These are phyloP conservation scores for Gossypium schwendimanii DNA, from an alignment of 441 rosid species.

Conservation along the genomic window DNA sequence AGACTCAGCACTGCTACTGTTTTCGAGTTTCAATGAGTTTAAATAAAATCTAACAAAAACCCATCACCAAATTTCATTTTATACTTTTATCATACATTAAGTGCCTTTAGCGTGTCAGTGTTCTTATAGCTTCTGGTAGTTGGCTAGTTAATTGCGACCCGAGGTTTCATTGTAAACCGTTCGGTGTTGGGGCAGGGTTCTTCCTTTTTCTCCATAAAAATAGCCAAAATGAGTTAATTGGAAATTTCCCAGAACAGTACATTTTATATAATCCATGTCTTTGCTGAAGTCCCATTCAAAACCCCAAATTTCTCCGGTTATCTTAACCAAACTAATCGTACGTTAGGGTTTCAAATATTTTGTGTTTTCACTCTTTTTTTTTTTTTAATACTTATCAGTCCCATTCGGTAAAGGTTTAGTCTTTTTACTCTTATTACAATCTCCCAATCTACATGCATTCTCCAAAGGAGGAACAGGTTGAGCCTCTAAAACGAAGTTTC, in stretches of 20 bases:
- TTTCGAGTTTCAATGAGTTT: background rate
- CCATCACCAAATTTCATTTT: no score
- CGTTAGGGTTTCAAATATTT: background rate
- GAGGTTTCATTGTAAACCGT: no score
- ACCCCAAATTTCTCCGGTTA: background rate
- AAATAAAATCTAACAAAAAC: background rate
- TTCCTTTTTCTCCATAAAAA: background rate
- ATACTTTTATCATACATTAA: no score
- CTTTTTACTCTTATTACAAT: background rate
- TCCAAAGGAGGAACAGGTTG: slow-evolving; percentile 1
- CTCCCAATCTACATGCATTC: slow-evolving; percentile 18
- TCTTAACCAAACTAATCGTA: background rate
- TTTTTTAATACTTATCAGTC: background rate
- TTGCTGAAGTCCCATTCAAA: background rate
- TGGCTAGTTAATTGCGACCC: no score
- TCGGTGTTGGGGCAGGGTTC: no score
- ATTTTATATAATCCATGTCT: background rate
- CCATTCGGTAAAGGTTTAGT: background rate
- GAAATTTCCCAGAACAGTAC: background rate
- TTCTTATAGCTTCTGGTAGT: no score
- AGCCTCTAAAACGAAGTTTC: slow-evolving; percentile 37
- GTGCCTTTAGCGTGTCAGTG: no score
- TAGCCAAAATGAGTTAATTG: background rate
- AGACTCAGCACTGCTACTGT: background rate
- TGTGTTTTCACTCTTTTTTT: background rate